Conservation (phyloP, 176 grass and related monocot species). For the Carex scoparia region DNA sequence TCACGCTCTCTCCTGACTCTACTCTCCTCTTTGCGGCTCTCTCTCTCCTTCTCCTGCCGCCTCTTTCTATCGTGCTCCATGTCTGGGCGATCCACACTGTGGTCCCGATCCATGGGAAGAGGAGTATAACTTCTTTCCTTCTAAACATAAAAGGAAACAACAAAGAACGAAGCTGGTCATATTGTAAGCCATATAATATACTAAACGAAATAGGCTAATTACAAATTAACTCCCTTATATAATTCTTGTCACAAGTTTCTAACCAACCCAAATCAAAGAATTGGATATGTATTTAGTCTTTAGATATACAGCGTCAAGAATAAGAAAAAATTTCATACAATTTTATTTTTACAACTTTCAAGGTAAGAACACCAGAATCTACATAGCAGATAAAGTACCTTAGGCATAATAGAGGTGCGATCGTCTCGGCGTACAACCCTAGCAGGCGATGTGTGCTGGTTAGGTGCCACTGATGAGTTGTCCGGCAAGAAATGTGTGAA, state of each 20-base stretch:
- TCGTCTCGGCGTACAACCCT: conserved; percentile 57
- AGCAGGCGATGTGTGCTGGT: conserved; percentile 41
- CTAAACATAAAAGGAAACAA: conserved; percentile 38
- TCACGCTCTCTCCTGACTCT: conserved; percentile 69
- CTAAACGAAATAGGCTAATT: not conserved
- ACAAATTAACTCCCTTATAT: conserved; percentile 3
- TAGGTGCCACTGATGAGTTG: conserved; percentile 48
- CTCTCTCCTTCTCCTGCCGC: conserved; percentile 65
- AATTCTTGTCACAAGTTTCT: not conserved
- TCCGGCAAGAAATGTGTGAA: conserved; percentile 97
- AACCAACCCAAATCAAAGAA: not conserved
- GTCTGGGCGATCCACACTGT: conserved; percentile 83
- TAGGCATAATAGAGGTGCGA: conserved; percentile 63
- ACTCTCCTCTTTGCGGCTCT: conserved; percentile 73
- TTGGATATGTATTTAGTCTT: not conserved
- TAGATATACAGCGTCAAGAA: not conserved
- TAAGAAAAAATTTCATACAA: not conserved
- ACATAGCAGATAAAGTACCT: conserved; percentile 37
- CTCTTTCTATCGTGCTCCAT: conserved; percentile 77
- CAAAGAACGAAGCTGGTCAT: not conserved
- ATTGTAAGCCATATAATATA: not conserved
- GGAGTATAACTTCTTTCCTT: conserved; percentile 56
- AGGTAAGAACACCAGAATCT: not conserved
- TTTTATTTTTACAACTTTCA: not conserved
- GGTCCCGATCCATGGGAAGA: conserved; percentile 59